Conservation (phyloP, 495 filamentous ascomycete species). For the Tuber umbilicatum region DNA sequence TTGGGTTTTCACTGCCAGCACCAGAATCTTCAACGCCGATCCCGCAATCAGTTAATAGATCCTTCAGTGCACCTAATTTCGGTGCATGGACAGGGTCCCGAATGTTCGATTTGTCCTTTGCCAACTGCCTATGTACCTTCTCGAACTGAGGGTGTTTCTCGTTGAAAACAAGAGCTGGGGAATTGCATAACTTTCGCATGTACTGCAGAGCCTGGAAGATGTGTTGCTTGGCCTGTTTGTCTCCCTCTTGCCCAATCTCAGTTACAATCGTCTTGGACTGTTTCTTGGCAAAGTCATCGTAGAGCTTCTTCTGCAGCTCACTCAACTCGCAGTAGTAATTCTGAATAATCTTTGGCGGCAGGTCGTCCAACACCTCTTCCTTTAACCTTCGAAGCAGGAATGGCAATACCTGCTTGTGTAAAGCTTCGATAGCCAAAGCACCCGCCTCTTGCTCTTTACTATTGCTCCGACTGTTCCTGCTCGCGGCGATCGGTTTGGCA, state of each 20-base stretch:
- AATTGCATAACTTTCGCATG: constrained; percentile 98
- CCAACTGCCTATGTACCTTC: constrained; percentile 67
- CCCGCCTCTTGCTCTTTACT: constrained; percentile 98
- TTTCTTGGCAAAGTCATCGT: constrained; percentile 91
- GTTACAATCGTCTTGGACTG: constrained; percentile 75
- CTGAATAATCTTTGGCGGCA: constrained; percentile 96
- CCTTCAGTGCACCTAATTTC: constrained; percentile 80
- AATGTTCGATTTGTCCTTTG: constrained; percentile 64
- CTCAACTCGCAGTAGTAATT: constrained; percentile 99
- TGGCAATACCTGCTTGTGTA: constrained; percentile 95
- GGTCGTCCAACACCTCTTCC: constrained; percentile 92
- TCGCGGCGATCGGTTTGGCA: constrained; percentile 92
- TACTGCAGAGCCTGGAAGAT: constrained; percentile 99
- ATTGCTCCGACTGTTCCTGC: constrained; percentile 88
- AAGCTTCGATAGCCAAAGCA: constrained; percentile 87
- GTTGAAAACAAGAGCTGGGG: constrained; percentile 89
- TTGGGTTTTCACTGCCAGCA: constrained; percentile 53
- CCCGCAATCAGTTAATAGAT: constrained; percentile 88
- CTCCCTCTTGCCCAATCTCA: constrained; percentile 64
- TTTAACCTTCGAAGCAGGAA: constrained; percentile 95
- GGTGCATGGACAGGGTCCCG: constrained; percentile 83
- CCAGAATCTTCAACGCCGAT: constrained; percentile 66
- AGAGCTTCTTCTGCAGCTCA: constrained; percentile 87
- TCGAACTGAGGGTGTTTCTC: constrained; percentile 86
- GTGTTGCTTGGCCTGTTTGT: constrained; percentile 90